These are phyloP conservation scores for Rhodotorula sp. DNA, from an alignment of 1,284 basidiomycete species.

Conservation along the genomic window DNA sequence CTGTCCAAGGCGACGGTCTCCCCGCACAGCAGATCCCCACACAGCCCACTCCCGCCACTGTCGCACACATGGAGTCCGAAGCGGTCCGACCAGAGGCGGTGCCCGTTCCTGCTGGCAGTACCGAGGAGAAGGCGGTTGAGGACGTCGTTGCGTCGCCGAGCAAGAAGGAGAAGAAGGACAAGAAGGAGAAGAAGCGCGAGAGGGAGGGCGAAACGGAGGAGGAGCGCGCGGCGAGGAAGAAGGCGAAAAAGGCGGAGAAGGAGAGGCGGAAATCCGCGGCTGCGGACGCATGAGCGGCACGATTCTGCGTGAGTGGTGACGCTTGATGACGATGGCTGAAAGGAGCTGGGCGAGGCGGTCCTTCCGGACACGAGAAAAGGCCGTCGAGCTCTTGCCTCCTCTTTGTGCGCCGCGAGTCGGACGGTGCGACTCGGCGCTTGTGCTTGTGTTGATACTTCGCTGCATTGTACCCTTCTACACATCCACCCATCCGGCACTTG, in stretches of 20 bases:
- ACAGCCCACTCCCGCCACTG: conserved; percentile 14
- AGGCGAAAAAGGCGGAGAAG: conserved; percentile 14
- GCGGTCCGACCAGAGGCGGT: conserved; percentile 48
- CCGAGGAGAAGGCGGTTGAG: conserved; percentile 46
- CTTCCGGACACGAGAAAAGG: too few species aligned
- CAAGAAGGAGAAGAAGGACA: conserved; percentile 43
- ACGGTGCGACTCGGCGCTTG: background rate
- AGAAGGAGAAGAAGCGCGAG: conserved; percentile 45
- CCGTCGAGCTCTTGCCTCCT: background rate
- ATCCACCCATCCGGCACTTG: too few species aligned
- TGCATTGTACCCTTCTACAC: conserved; percentile 1
- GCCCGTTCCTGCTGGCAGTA: conserved; percentile 37
- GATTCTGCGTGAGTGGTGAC: background rate
- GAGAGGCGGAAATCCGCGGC: background rate
- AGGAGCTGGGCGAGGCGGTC: too few species aligned
- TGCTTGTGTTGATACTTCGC: background rate
- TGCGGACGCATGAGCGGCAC: background rate
- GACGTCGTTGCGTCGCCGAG: conserved; percentile 42
- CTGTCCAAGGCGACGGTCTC: conserved; percentile 49
- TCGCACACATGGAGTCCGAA: conserved; percentile 46
- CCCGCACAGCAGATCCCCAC: conserved; percentile 42
- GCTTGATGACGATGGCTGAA: too few species aligned
- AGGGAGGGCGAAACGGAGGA: conserved; percentile 52
- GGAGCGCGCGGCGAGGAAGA: conserved; percentile 14
- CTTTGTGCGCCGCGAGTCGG: background rate